phyloP scores from a whole-genome alignment of 1,284 basidiomycete species.

The Mycena citricolor region DNA sequence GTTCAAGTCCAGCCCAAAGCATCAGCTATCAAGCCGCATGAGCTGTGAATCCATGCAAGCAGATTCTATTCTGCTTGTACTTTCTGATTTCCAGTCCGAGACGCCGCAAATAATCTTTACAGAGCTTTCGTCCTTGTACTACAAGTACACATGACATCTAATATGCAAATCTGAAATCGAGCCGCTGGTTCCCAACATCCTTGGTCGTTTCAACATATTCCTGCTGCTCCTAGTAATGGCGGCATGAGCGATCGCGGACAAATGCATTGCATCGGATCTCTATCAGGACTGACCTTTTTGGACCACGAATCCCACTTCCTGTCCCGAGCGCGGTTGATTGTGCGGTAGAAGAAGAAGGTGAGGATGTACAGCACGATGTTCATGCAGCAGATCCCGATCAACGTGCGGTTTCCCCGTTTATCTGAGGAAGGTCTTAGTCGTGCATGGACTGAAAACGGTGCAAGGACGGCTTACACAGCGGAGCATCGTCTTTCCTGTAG shows the following conservation, averaged over 20 bases:
- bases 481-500: slow-evolving; percentile 47
- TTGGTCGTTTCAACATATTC: slow-evolving; percentile 57
- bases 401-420: slow-evolving; percentile 44
- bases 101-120: no score
- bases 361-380: slow-evolving; percentile 51
- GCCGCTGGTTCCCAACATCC: slow-evolving; percentile 54
- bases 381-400: slow-evolving; percentile 45
- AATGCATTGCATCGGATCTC: no score
- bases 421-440: slow-evolving; percentile 32
- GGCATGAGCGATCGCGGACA: no score
- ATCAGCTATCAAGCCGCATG: no score
- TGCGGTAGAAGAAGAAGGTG: slow-evolving; percentile 56
- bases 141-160: no score
- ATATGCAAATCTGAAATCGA: slow-evolving; percentile 63
- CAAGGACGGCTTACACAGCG: slow-evolving; percentile 35
- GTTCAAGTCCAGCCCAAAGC: no score
- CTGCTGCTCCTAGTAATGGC: slow-evolving; percentile 55
- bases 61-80: no score
- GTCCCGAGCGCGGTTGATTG: slow-evolving; percentile 51
- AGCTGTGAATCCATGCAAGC: no score
- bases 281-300: slow-evolving; percentile 40
- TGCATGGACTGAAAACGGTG: background rate
- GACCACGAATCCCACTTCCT: slow-evolving; percentile 54
- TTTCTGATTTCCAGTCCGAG: no score
- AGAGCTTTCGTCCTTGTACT: no score